These are phyloP conservation scores for Aureococcus anophagefferens DNA, from an alignment of 108 stramenopile species.

Conservation along the genomic window DNA sequence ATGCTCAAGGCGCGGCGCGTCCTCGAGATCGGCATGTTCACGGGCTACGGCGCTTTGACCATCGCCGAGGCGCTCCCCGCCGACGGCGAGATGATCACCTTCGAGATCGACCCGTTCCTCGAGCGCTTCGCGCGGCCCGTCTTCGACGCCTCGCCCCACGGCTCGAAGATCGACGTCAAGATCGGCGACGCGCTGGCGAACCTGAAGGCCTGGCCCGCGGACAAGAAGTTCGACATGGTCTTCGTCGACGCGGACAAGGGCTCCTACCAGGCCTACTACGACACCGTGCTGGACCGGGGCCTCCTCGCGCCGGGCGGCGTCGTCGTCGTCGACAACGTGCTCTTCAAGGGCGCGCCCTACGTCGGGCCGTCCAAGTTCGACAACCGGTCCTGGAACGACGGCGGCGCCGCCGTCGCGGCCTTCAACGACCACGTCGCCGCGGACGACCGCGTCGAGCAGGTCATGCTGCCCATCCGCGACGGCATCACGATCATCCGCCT, in stretches of 20 bases:
- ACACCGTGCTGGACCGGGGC: conserved; percentile 17
- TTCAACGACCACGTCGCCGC: conserved; percentile 17
- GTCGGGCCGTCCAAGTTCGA: conserved; percentile 6
- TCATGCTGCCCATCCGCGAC: conserved; percentile 24
- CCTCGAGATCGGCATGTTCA: no score
- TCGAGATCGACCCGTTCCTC: no score
- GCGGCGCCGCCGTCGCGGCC: conserved; percentile 10
- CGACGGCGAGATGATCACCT: no score
- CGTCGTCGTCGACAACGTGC: conserved; percentile 34
- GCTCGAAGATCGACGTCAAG: no score
- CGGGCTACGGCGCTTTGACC: no score
- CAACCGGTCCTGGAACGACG: background rate
- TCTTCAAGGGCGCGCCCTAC: conserved; percentile 28
- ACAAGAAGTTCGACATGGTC: conserved; percentile 17
- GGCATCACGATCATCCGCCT: conserved; percentile 10
- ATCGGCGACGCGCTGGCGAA: no score
- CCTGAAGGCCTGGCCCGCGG: no score
- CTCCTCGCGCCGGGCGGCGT: conserved; percentile 21
- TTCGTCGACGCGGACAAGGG: conserved; percentile 28
- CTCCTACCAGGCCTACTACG: conserved; percentile 25
- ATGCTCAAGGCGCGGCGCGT: no score
- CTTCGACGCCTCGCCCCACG: no score
- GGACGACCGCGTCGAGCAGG: conserved; percentile 15
- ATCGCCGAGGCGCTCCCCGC: no score
- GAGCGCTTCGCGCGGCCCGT: no score